Percentiles rank a stretch among this genome's conserved stretches.
Evolutionary conservation across 495 filamentous ascomycete species (phyloP).

Genomic region (Penicillium silybi): DNA sequence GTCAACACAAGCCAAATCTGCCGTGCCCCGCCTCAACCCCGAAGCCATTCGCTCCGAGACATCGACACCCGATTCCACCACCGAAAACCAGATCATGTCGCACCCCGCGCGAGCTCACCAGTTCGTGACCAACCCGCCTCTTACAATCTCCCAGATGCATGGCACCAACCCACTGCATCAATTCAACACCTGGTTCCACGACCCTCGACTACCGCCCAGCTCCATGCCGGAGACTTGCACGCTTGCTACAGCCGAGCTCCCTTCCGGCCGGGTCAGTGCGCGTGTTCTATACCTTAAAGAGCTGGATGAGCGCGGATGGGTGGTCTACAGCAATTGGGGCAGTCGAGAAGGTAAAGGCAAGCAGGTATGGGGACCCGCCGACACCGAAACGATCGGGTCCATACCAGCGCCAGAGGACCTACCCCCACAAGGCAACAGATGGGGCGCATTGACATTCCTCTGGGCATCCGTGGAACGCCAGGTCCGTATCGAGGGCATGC

Average conservation of each 20-base stretch:
- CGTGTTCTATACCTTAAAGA: slow-evolving; percentile 92
- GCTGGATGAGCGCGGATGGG: slow-evolving; percentile 65
- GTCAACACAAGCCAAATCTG: slow-evolving; percentile 58
- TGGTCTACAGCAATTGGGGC: slow-evolving; percentile 89
- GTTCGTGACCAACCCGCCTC: slow-evolving; percentile 44
- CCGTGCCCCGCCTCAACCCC: slow-evolving; percentile 20
- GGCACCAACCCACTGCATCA: slow-evolving; percentile 62
- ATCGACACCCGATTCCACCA: slow-evolving; percentile 36
- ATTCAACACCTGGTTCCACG: slow-evolving; percentile 83
- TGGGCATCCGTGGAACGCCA: slow-evolving; percentile 76
- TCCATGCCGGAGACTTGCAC: slow-evolving; percentile 69
- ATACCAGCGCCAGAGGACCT: slow-evolving; percentile 30
- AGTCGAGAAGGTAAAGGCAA: slow-evolving; percentile 50
- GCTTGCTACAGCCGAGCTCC: slow-evolving; percentile 80
- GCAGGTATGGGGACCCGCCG: slow-evolving; percentile 38
- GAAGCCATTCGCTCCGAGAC: slow-evolving; percentile 30
- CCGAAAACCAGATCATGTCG: slow-evolving; percentile 34
- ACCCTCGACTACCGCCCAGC: slow-evolving; percentile 57
- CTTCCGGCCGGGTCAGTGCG: slow-evolving; percentile 76
- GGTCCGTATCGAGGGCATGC: slow-evolving; percentile 75
- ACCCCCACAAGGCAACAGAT: slow-evolving; percentile 33
- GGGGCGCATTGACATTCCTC: slow-evolving; percentile 42
- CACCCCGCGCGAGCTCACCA: slow-evolving; percentile 44
- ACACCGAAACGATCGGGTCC: slow-evolving; percentile 7
- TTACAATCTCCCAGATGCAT: slow-evolving; percentile 39